Conservation (phyloP, 345 rosid genomes). For the Cardamine resedifolia region DNA sequence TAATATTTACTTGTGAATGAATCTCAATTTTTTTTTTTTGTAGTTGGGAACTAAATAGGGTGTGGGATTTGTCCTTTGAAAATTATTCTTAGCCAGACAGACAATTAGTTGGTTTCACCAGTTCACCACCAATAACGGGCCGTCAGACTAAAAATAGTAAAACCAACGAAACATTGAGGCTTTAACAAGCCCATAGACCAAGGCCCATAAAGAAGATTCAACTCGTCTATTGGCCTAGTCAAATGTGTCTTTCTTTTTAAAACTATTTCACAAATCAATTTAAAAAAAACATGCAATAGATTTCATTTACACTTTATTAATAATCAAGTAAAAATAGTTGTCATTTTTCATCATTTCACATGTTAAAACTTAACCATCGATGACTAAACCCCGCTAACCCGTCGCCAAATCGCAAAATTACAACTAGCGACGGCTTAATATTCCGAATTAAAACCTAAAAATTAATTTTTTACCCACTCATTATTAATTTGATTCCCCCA, state of each 20-base stretch:
- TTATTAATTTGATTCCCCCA: constrained; percentile 15
- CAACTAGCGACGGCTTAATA: constrained; percentile 27
- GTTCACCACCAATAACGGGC: not conserved
- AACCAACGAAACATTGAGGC: not conserved
- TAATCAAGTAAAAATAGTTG: constrained; percentile 18
- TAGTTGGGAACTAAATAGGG: not conserved
- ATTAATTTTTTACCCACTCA: constrained; percentile 36
- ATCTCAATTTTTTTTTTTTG: not conserved
- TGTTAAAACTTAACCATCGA: constrained; percentile 30
- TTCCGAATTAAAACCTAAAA: constrained; percentile 12
- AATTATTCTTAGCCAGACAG: not conserved
- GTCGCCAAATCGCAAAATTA: constrained; percentile 19
- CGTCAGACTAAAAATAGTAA: not conserved
- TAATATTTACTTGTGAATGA: not conserved
- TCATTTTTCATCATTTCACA: constrained; percentile 16
- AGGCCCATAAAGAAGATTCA: not conserved
- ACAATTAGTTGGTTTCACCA: no score
- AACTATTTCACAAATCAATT: not conserved
- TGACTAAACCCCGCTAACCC: constrained; percentile 9
- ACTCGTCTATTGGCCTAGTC: not conserved
- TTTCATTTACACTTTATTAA: constrained; percentile 16
- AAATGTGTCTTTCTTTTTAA: not conserved
- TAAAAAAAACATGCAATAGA: not conserved
- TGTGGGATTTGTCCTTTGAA: not conserved
- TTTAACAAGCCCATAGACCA: constrained; percentile 7